phyloP scores from a whole-genome alignment of 148 eudicot species.

The Vaccinium myrtillus region DNA sequence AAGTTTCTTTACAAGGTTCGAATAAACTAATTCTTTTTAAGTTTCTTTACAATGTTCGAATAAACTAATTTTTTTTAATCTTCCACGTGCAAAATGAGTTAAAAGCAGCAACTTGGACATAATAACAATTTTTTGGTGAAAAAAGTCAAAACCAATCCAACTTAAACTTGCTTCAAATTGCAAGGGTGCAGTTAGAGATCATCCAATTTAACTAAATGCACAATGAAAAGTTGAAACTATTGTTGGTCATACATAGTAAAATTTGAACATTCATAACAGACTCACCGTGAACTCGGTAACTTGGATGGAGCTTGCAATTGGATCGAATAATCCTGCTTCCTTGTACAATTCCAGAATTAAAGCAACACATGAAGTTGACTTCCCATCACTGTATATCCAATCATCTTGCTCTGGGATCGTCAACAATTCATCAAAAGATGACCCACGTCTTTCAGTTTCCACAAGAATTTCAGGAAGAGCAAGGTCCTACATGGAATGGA shows the following conservation, averaged over 20 bases:
- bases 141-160: no score
- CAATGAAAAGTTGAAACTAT: not conserved
- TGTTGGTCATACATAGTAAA: not conserved
- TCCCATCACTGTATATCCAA: slow-evolving; percentile 89
- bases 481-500: slow-evolving; percentile 53
- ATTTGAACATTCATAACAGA: slow-evolving; percentile 10
- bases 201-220: not conserved
- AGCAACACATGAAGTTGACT: slow-evolving; percentile 85
- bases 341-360: slow-evolving; percentile 85
- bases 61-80: not conserved
- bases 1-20: not conserved
- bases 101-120: not conserved
- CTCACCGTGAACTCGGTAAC: slow-evolving; percentile 94
- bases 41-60: not conserved
- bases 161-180: not conserved
- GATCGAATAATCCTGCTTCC: slow-evolving; percentile 78
- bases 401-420: slow-evolving; percentile 84
- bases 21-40: not conserved
- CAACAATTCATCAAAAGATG: slow-evolving; percentile 75
- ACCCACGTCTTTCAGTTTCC: slow-evolving; percentile 83
- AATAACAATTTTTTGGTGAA: not conserved
- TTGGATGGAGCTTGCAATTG: slow-evolving; percentile 64
- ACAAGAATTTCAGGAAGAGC: slow-evolving; percentile 76
- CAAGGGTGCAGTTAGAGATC: not conserved
- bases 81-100: not conserved